Base-by-base conservation (phyloP, 345 rosid genomes). In the Theobroma cacao region DNA sequence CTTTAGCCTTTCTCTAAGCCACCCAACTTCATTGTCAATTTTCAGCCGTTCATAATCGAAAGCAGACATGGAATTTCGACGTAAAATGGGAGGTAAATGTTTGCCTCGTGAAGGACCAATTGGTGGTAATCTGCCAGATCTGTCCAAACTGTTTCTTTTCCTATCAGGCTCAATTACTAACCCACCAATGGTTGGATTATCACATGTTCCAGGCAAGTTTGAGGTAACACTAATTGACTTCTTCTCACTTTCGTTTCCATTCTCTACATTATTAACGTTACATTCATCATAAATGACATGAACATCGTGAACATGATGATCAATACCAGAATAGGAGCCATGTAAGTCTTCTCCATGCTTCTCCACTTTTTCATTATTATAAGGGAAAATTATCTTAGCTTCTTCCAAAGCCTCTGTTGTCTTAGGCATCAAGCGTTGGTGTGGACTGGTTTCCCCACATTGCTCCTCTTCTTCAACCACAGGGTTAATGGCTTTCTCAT, bases 21-120 rank as follows among this genome's bases (percentile, higher is more conserved):
- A 63, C 31, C 87, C 93, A 77, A 92, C 92, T 88, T 92, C 94
- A 75, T 76, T 79, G 70, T 92, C 94, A 47, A 92, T 82, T 80
- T 91, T 92, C 22, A 81, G 73, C 83, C 93, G 88, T 75, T 92
- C 94, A 74, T 77, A 83, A 77, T 92, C 97, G 78, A 89, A 82
- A 73, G 89, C 87, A 74, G 97, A 89, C 97, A 92, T 89, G 31
- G 97, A 92, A 77, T 89, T 86, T 76, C 94, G 86, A n/a, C 90
- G 84, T 18, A 84, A 69, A 83, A 72, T 82, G 40, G 84, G 80
- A 78, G 78, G 80, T 80, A 75, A 63, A 55, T 75, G 56, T 56
- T 81, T 82, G 7, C 84, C 68, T 47, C 78, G 79, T 10, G 66
- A 79, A 82, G 79, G 66, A 77, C 80, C 80, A 31, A 61, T 18